Conservation (phyloP, 495 filamentous ascomycete species). For the Penicillium atrosanguineum region DNA sequence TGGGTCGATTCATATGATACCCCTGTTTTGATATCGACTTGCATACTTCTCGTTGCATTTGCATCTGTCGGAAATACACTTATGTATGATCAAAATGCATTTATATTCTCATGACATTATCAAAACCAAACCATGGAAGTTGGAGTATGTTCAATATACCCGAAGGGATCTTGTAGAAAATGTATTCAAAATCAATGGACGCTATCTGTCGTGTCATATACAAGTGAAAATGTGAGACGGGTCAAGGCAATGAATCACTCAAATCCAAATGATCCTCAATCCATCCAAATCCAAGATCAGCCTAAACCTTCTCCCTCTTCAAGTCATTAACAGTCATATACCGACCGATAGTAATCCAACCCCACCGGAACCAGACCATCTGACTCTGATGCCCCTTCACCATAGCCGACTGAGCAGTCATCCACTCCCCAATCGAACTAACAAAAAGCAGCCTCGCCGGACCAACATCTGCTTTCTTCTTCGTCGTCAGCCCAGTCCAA, state of each 20-base stretch:
- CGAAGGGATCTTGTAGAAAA: background rate
- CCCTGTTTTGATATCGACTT: background rate
- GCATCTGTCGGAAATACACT: background rate
- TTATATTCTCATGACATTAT: background rate
- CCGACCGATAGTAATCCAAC: constrained; percentile 84
- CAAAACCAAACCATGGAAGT: background rate
- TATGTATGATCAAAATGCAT: too few relatives aligned
- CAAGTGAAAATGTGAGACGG: background rate
- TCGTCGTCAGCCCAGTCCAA: constrained; percentile 31
- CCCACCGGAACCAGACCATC: constrained; percentile 98
- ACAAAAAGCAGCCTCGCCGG: constrained; percentile 66
- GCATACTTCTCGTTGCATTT: background rate
- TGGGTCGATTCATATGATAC: background rate
- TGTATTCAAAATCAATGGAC: background rate
- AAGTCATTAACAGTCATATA: constrained; percentile 98
- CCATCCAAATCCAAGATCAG: background rate
- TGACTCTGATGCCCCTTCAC: constrained; percentile 84
- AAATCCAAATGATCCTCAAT: background rate
- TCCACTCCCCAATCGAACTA: constrained; percentile 57
- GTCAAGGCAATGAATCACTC: background rate
- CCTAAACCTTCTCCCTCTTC: constrained; percentile 55
- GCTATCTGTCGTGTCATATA: background rate
- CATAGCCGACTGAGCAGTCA: constrained; percentile 81
- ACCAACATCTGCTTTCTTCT: constrained; percentile 25
- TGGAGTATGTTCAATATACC: background rate